Percentiles rank a stretch among this genome's conserved stretches.
These are phyloP conservation scores for Sphaerostilbella broomeana DNA, from an alignment of 2,329 filamentous ascomycete genomes.

Conservation along the genomic window DNA sequence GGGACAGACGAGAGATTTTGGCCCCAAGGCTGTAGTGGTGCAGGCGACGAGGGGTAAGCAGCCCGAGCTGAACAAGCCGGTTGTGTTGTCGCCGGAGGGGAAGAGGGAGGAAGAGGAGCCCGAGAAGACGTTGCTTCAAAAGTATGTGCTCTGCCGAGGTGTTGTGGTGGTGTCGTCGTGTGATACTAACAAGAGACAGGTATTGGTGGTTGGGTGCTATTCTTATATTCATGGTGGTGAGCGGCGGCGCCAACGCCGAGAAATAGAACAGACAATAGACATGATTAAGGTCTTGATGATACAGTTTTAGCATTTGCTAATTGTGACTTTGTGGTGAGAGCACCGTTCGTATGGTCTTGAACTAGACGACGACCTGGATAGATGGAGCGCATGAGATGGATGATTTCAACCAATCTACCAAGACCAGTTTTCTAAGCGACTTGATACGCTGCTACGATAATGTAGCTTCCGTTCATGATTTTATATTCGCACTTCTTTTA, in stretches of 20 bases:
- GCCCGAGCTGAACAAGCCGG: constrained; percentile 56
- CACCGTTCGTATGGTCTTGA: too few species aligned
- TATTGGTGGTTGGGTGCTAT: constrained; percentile 62
- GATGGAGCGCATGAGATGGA: too few species aligned
- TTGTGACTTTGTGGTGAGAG: too few species aligned
- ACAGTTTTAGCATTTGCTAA: too few species aligned
- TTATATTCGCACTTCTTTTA: too few species aligned
- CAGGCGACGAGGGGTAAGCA: constrained; percentile 43
- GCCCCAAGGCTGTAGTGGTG: constrained; percentile 50
- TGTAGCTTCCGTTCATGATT: too few species aligned
- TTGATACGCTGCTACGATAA: too few species aligned
- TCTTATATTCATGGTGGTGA: constrained; percentile 45
- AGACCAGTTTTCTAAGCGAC: too few species aligned
- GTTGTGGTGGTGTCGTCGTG: background rate
- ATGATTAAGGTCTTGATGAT: too few species aligned
- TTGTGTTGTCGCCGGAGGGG: constrained; percentile 55
- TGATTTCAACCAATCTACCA: too few species aligned
- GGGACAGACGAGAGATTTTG: constrained; percentile 58
- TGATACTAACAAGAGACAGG: constrained; percentile 37
- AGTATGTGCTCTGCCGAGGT: constrained; percentile 40
- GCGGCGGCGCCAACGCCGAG: constrained; percentile 42
- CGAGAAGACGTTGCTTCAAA: constrained; percentile 61
- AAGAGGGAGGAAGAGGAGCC: constrained; percentile 47
- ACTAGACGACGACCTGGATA: too few species aligned
- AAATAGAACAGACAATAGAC: constrained; percentile 34